phyloP scores from a whole-genome alignment of 176 grass and related monocot species.

The Triticum dicoccoides region DNA sequence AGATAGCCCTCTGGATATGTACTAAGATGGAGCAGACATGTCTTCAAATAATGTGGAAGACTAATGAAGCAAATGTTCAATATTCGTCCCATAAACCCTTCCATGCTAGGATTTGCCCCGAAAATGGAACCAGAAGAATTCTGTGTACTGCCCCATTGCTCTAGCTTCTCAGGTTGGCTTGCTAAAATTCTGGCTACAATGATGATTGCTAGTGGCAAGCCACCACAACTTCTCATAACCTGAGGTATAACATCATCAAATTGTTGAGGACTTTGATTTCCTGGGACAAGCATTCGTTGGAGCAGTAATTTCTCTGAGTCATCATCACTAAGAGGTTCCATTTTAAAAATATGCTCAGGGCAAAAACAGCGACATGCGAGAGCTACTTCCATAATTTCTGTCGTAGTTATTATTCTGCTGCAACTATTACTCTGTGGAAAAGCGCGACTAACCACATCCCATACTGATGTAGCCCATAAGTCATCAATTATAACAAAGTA shows the following conservation, averaged over 20 bases:
- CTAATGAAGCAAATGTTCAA: too few relatives aligned
- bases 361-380: background rate
- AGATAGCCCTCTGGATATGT: too few relatives aligned
- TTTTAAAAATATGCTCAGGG: background rate
- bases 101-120: background rate
- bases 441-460: too few relatives aligned
- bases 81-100: too few relatives aligned
- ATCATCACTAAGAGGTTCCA: background rate
- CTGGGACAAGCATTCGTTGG: background rate
- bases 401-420: background rate
- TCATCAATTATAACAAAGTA: too few relatives aligned
- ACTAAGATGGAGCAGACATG: too few relatives aligned
- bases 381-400: background rate
- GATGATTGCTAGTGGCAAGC: constrained; percentile 4
- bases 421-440: too few relatives aligned
- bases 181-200: background rate
- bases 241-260: background rate
- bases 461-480: too few relatives aligned
- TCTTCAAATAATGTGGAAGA: too few relatives aligned
- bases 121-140: background rate
- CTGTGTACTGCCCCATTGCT: background rate
- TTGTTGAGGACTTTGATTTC: background rate
- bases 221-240: background rate
- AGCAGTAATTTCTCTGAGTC: background rate
- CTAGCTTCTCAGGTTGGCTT: background rate